Evolutionary conservation across 139 green algal genomes (phyloP).

Genomic region (Edaphochlamys debaryana): DNA sequence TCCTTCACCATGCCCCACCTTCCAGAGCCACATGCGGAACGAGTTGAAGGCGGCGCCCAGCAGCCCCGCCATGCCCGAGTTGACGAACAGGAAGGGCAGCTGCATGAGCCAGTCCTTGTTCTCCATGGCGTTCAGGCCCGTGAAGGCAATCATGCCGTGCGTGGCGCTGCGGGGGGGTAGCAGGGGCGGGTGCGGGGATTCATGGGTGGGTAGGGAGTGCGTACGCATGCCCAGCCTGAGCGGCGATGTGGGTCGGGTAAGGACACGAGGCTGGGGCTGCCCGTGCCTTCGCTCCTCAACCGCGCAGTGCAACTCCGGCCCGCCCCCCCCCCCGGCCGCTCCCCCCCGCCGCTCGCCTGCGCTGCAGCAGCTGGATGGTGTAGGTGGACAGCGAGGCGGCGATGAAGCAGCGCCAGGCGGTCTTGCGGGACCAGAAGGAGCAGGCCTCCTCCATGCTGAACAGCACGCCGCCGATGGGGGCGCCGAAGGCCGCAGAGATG

Average conservation of each 20-base stretch:
- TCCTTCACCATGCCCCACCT: no score
- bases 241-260: no score
- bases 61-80: slow-evolving; percentile 71
- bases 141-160: slow-evolving; percentile 72
- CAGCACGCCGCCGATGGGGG: slow-evolving; percentile 93
- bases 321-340: no score
- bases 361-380: slow-evolving; percentile 70
- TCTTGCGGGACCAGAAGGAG: slow-evolving; percentile 75
- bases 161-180: slow-evolving; percentile 1
- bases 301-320: no score
- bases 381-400: slow-evolving; percentile 74
- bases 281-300: not conserved
- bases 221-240: no score
- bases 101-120: slow-evolving; percentile 84
- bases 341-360: not conserved
- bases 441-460: slow-evolving; percentile 92
- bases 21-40: slow-evolving; percentile 71
- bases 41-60: slow-evolving; percentile 86
- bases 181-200: no score
- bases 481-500: slow-evolving; percentile 86
- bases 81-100: slow-evolving; percentile 78
- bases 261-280: no score
- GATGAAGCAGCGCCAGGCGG: slow-evolving; percentile 90
- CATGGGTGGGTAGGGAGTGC: no score
- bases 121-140: slow-evolving; percentile 61